Evolutionary conservation across 2,329 filamentous ascomycete species (phyloP).

Genomic region (Microdochium paspali): DNA sequence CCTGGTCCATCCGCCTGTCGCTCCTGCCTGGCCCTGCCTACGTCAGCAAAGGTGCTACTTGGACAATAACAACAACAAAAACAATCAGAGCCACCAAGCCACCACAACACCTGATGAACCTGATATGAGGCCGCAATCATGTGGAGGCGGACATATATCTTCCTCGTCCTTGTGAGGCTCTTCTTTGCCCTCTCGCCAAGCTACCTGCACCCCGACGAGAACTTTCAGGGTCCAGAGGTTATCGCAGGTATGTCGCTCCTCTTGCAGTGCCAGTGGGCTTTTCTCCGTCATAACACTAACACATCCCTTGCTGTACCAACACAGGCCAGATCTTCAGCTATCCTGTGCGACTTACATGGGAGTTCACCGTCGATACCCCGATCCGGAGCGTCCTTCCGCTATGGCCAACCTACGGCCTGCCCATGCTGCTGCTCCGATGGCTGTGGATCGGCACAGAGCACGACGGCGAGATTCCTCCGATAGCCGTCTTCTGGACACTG

Average conservation of each 20-base stretch:
- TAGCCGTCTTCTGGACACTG: slow-evolving; percentile 81
- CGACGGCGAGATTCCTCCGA: slow-evolving; percentile 70
- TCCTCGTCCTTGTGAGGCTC: slow-evolving; percentile 76
- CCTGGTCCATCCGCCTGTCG: not conserved
- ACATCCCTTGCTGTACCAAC: not conserved
- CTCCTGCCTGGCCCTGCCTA: not conserved
- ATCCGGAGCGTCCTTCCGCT: slow-evolving; percentile 94
- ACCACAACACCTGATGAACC: not conserved
- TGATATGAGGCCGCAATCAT: slow-evolving; percentile 36
- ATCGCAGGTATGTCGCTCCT: slow-evolving; percentile 65
- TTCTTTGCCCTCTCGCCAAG: slow-evolving; percentile 92
- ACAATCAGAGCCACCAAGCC: not conserved
- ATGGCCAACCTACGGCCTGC: slow-evolving; percentile 91
- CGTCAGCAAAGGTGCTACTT: no score
- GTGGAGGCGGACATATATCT: slow-evolving; percentile 85
- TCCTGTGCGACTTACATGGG: slow-evolving; percentile 85
- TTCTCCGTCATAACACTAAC: not conserved
- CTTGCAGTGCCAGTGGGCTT: not conserved
- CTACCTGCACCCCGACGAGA: slow-evolving; percentile 97
- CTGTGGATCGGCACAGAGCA: slow-evolving; percentile 78
- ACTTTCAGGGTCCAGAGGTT: slow-evolving; percentile 96
- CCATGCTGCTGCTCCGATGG: slow-evolving; percentile 89
- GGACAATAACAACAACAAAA: not conserved
- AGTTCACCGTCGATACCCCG: slow-evolving; percentile 80
- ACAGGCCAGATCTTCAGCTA: slow-evolving; percentile 88